Evolutionary conservation across 129 eudicot genomes (phyloP).

Genomic region (Tagetes erecta): DNA sequence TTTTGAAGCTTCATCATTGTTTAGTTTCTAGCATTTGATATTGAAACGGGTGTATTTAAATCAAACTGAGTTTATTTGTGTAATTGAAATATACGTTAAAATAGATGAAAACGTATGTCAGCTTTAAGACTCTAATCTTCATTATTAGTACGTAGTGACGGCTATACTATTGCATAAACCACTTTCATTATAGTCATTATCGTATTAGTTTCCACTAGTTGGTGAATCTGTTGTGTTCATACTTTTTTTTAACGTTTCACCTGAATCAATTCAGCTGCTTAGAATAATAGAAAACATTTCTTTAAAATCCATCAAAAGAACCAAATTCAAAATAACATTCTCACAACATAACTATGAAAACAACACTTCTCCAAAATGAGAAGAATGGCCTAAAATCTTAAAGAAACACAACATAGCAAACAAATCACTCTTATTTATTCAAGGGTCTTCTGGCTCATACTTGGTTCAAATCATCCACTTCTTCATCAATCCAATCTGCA

Average conservation of each 20-base stretch:
- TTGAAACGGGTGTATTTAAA: no score
- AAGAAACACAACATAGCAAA: not conserved
- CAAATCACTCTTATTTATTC: not conserved
- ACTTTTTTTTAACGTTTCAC: not conserved
- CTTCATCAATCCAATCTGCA: slow-evolving; percentile 80
- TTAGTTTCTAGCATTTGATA: not conserved
- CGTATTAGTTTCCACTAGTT: no score
- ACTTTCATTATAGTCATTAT: no score
- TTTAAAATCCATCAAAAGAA: not conserved
- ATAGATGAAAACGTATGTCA: no score
- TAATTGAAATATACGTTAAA: no score
- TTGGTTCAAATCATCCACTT: slow-evolving; percentile 17
- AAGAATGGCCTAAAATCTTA: not conserved
- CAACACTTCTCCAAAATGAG: not conserved
- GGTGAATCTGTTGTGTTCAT: no score
- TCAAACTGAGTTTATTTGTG: no score
- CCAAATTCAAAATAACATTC: not conserved
- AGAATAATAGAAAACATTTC: not conserved
- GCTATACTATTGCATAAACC: no score
- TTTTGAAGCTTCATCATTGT: not conserved
- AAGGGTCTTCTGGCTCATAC: not conserved
- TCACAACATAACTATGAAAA: not conserved
- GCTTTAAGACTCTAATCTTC: no score
- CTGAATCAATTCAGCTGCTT: not conserved
- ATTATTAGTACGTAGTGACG: no score